Conservation (phyloP, 768 basidiomycete species). For the Lentinula boryana region DNA sequence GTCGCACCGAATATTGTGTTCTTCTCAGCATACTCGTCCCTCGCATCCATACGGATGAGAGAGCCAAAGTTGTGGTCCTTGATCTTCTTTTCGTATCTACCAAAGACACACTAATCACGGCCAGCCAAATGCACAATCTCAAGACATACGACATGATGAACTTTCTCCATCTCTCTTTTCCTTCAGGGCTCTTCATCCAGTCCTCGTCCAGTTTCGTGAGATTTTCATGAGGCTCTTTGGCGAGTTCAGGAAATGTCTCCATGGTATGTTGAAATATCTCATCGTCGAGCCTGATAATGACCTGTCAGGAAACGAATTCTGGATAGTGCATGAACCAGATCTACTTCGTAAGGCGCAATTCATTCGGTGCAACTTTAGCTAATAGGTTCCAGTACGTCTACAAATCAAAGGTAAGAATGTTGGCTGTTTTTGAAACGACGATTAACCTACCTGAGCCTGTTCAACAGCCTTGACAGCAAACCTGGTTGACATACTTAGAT, state of each 20-base stretch:
- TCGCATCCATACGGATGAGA: constrained; percentile 76
- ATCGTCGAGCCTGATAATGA: constrained; percentile 65
- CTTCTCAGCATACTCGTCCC: constrained; percentile 78
- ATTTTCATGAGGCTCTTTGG: constrained; percentile 38
- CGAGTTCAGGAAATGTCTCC: constrained; percentile 76
- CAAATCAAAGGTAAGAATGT: not conserved
- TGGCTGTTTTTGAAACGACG: not conserved
- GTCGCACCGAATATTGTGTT: constrained; percentile 90
- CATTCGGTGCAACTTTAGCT: constrained; percentile 69
- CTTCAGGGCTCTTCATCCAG: constrained; percentile 82
- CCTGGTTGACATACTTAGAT: constrained; percentile 23
- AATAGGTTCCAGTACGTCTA: constrained; percentile 96
- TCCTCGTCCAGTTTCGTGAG: constrained; percentile 74
- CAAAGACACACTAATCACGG: not conserved
- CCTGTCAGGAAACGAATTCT: not conserved
- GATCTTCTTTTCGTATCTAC: constrained; percentile 83
- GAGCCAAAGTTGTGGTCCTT: constrained; percentile 98
- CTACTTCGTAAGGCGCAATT: constrained; percentile 80
- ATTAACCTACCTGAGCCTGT: constrained; percentile 74
- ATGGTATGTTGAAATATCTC: constrained; percentile 81
- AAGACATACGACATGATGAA: constrained; percentile 65
- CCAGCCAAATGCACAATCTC: not conserved
- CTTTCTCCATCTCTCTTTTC: constrained; percentile 86
- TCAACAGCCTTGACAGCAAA: constrained; percentile 96
- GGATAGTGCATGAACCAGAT: constrained; percentile 13